phyloP scores from a whole-genome alignment of 805 yeast species.

The Huiozyma naganishii region DNA sequence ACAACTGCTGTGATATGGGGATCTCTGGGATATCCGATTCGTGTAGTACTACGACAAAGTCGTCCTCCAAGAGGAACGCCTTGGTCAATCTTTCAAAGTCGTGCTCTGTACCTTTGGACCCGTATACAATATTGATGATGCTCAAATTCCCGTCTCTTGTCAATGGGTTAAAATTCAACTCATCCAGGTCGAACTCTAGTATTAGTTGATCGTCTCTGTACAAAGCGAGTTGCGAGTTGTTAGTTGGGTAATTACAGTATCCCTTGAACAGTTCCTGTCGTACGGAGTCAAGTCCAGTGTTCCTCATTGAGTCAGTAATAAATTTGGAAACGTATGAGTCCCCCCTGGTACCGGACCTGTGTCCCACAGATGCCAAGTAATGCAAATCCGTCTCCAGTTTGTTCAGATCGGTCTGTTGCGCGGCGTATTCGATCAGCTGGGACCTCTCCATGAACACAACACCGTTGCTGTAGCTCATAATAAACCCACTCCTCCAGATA shows the following conservation, averaged over 20 bases:
- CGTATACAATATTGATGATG: constrained; percentile 45
- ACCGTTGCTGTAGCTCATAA: constrained; percentile 31
- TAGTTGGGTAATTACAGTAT: constrained; percentile 54
- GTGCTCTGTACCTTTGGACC: constrained; percentile 46
- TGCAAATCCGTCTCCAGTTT: constrained; percentile 56
- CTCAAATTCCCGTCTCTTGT: constrained; percentile 45
- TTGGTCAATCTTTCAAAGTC: constrained; percentile 39
- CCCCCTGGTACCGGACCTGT: constrained; percentile 79
- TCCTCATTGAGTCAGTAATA: constrained; percentile 44
- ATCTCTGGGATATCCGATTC: constrained; percentile 31
- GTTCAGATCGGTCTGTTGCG: constrained; percentile 38
- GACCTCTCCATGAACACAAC: constrained; percentile 46
- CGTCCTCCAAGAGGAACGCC: constrained; percentile 19
- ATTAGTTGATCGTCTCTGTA: constrained; percentile 16
- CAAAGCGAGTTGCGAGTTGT: constrained; percentile 12
- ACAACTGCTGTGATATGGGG: constrained; percentile 38
- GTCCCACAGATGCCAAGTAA: constrained; percentile 69
- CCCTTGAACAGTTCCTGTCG: constrained; percentile 34
- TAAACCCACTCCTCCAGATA: constrained; percentile 42
- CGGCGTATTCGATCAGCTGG: constrained; percentile 37
- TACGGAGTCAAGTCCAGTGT: constrained; percentile 41
- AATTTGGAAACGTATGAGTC: constrained; percentile 59
- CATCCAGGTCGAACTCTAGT: constrained; percentile 16
- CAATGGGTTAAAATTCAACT: constrained; percentile 53
- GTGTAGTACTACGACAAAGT: constrained; percentile 45